Percentiles rank a stretch among this genome's conserved stretches.
Conservation (phyloP, 306 rosid species). For the Cicer yamashitae region DNA sequence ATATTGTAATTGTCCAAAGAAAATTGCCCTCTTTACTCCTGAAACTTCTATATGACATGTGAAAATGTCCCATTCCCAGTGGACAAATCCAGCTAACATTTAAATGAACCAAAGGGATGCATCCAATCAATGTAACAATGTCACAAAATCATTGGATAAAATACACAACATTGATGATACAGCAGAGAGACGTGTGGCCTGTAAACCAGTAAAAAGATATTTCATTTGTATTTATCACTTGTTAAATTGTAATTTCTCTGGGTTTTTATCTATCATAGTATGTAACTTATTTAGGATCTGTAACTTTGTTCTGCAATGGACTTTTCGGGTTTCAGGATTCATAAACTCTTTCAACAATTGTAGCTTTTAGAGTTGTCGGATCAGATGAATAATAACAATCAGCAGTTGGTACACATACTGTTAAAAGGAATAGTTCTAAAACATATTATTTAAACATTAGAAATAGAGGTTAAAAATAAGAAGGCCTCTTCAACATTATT, state of each 20-base stretch:
- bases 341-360: not conserved
- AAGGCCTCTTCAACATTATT: slow-evolving; percentile 28
- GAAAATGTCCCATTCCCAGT: not conserved
- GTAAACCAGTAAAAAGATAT: slow-evolving; percentile 10
- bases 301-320: slow-evolving; percentile 1
- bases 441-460: slow-evolving; percentile 31
- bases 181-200: slow-evolving; percentile 10
- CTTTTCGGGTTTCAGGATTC: slow-evolving; percentile 4
- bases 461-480: slow-evolving; percentile 12
- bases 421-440: slow-evolving; percentile 22
- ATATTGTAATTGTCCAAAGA: not conserved
- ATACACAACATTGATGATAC: not conserved
- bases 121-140: not conserved
- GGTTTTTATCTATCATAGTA: slow-evolving; percentile 23
- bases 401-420: not conserved
- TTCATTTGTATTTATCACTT: slow-evolving; percentile 26
- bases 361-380: slow-evolving; percentile 30
- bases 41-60: slow-evolving; percentile 5
- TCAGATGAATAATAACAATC: slow-evolving; percentile 29
- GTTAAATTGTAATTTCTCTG: slow-evolving; percentile 7
- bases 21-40: not conserved
- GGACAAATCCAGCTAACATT: not conserved
- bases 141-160: slow-evolving; percentile 3
- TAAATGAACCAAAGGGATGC: not conserved
- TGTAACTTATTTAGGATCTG: slow-evolving; percentile 15